Evolutionary conservation across 371 early-diverging fungal species (phyloP), one percentile per base, ranked within the genome.

Genomic region (Phascolomyces articulosus): DNA sequence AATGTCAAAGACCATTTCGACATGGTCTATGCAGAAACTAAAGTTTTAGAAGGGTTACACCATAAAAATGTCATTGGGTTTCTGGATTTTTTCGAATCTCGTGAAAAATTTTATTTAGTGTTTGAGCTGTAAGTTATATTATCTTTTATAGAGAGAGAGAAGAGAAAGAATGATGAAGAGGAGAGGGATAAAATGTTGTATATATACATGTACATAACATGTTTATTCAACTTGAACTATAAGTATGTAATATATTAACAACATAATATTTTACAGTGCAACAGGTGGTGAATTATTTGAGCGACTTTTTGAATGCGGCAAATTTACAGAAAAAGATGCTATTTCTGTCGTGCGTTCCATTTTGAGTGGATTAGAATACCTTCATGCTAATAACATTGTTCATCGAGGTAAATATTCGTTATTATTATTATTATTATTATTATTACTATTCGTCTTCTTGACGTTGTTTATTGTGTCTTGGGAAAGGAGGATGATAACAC

Each of bases 281-380:
- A 87, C 88, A 38, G 97, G 96, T 48, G 96, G 96, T 47, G 96
- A 96, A 72, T 79, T 97, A 51, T 96, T 97, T 77, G 93, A 96
- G 40, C 85, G 91, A 57, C 91, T 97, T 34, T 84, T 91, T 66
- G 87, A 90, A 48, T 82, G 86, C 54, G 98, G 96, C 10, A 87
- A 85, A 62, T 96, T 94, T 66, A 89, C 95, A 1, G 98, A 97
- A 74, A 83, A 85, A 38, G 96, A 97, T 72, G 96, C 96, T 1
- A 87, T 87, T 13, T 68, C 70, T 3, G 77, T 93, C 23, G 85
- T 96, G 40, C 80, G 82, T 60, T 86, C 88, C 6, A 83, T 90
- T 26, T 70, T 93, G 23, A 59, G 63, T 27, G 93, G 90, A 1
- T 66, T 92, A n/a, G 85, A 80, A n/a, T 91, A 92, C 62, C 79